phyloP scores from a whole-genome alignment of 2,329 filamentous ascomycete species.

The Cladophialophora chaetospira region DNA sequence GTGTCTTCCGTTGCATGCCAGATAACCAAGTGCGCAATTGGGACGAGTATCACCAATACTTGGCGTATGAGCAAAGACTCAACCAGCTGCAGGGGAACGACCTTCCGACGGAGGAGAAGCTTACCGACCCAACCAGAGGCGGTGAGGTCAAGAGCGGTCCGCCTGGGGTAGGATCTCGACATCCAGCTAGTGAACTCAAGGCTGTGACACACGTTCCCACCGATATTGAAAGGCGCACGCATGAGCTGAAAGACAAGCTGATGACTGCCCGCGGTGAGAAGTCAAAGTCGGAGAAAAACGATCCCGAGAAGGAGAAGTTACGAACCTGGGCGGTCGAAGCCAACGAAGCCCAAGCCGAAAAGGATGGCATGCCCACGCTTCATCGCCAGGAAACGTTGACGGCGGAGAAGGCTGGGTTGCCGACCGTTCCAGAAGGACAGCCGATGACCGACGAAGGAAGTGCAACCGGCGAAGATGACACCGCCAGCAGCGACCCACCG shows the following conservation, averaged over 20 bases:
- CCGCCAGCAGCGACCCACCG: constrained; percentile 15
- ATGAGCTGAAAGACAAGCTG: constrained; percentile 39
- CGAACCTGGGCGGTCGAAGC: constrained; percentile 40
- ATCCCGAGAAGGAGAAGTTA: constrained; percentile 39
- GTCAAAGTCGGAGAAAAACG: constrained; percentile 26
- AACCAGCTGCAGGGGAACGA: constrained; percentile 63
- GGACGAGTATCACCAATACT: constrained; percentile 87
- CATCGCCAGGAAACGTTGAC: constrained; percentile 28
- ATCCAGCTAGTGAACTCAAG: constrained; percentile 35
- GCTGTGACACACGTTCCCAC: constrained; percentile 34
- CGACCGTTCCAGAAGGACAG: constrained; percentile 27
- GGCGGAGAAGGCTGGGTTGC: constrained; percentile 29
- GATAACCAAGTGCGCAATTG: constrained; percentile 92
- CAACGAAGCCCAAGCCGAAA: constrained; percentile 39
- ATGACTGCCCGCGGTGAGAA: constrained; percentile 24
- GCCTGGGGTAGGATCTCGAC: constrained; percentile 40
- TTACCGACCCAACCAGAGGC: constrained; percentile 45
- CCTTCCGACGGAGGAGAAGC: constrained; percentile 20
- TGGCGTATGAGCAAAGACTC: constrained; percentile 76
- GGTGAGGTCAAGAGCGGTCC: constrained; percentile 41
- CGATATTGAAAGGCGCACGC: constrained; percentile 37
- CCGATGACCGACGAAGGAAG: constrained; percentile 37
- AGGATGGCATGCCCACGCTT: constrained; percentile 35
- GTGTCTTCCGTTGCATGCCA: constrained; percentile 95
- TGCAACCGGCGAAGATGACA: constrained; percentile 26